Evolutionary conservation across 805 yeast genomes (phyloP).

Genomic region (Candida tallmaniae): DNA sequence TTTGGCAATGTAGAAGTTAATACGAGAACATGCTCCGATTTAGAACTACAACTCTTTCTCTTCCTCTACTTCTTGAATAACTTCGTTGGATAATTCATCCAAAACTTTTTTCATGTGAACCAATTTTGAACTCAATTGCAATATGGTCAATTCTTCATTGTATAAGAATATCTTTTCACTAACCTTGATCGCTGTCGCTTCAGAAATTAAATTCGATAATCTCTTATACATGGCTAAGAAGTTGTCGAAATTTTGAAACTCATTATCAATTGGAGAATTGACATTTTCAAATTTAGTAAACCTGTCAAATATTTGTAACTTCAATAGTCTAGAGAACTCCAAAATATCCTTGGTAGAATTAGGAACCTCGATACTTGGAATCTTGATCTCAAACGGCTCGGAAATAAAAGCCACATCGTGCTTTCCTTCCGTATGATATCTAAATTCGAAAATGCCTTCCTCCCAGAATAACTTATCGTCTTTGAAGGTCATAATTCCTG

Average conservation of each 20-base stretch:
- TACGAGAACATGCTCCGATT: too few species aligned
- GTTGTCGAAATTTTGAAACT: conserved; percentile 22
- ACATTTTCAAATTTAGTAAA: conserved; percentile 21
- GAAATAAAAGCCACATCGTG: conserved; percentile 69
- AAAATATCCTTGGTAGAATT: conserved; percentile 21
- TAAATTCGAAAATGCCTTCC: conserved; percentile 67
- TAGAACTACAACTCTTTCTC: too few species aligned
- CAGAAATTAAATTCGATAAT: conserved; percentile 25
- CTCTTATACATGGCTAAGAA: conserved; percentile 26
- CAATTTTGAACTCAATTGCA: conserved; percentile 26
- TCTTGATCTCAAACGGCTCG: conserved; percentile 58
- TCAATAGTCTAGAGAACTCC: conserved; percentile 28
- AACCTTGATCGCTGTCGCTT: conserved; percentile 33
- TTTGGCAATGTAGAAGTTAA: too few species aligned
- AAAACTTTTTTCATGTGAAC: conserved; percentile 32
- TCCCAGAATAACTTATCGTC: conserved; percentile 53
- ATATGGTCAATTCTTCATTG: conserved; percentile 23
- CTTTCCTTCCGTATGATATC: conserved; percentile 62
- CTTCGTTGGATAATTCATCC: conserved; percentile 27
- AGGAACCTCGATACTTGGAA: conserved; percentile 37
- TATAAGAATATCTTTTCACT: conserved; percentile 34
- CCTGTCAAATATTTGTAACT: conserved; percentile 26
- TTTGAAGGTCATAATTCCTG: conserved; percentile 48
- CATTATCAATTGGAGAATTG: conserved; percentile 23
- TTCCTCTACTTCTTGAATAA: background rate